Evolutionary conservation across 2,329 filamentous ascomycete species (phyloP).

Genomic region (Trichoderma citrinoviride): DNA sequence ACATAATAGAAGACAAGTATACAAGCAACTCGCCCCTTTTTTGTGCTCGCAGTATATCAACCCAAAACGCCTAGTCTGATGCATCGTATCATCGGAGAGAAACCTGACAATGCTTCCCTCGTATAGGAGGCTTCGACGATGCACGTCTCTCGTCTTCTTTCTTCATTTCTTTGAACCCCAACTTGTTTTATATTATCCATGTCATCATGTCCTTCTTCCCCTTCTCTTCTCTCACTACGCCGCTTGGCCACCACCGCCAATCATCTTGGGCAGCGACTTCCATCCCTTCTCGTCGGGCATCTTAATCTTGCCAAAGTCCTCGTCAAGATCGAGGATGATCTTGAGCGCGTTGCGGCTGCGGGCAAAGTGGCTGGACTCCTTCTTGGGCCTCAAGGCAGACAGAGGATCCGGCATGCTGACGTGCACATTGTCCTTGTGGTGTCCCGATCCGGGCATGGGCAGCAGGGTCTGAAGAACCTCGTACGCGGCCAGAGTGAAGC

Average conservation of each 20-base stretch:
- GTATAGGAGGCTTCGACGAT: background rate
- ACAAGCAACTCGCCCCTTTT: slow-evolving; percentile 19
- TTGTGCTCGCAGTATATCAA: slow-evolving; percentile 7
- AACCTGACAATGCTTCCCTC: slow-evolving; percentile 3
- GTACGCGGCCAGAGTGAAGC: slow-evolving; percentile 94
- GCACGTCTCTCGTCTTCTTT: background rate
- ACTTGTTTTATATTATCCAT: too few species aligned
- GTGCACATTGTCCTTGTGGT: slow-evolving; percentile 52
- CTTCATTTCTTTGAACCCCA: background rate
- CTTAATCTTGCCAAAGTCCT: slow-evolving; percentile 80
- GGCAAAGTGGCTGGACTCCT: slow-evolving; percentile 49
- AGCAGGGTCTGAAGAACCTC: slow-evolving; percentile 81
- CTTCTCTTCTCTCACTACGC: background rate
- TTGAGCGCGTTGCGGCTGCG: slow-evolving; percentile 87
- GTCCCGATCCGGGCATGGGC: slow-evolving; percentile 64
- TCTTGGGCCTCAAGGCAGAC: slow-evolving; percentile 39
- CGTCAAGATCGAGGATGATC: slow-evolving; percentile 90
- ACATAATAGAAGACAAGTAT: slow-evolving; percentile 20
- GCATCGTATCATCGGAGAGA: slow-evolving; percentile 24
- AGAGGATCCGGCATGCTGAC: slow-evolving; percentile 62
- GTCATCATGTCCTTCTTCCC: background rate
- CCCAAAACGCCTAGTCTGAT: slow-evolving; percentile 25
- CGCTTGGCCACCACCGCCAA: slow-evolving; percentile 41
- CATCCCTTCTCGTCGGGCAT: slow-evolving; percentile 54
- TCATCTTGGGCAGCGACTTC: slow-evolving; percentile 51